These are phyloP conservation scores for Ophiostoma himal-ulmi DNA, from an alignment of 2,329 filamentous ascomycete genomes.

Conservation along the genomic window DNA sequence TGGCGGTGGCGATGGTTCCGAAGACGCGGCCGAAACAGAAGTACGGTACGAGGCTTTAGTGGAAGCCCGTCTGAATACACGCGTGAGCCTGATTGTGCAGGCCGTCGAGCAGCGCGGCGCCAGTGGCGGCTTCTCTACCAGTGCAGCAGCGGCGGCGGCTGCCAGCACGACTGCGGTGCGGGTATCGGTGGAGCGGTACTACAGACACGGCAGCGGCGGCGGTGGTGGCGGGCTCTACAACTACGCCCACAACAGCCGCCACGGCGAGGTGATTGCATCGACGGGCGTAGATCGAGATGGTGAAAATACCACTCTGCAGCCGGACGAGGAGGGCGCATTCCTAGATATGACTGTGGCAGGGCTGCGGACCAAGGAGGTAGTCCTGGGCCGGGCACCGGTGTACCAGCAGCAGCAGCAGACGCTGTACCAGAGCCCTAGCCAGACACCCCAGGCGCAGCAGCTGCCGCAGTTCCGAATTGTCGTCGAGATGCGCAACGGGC, in stretches of 20 bases:
- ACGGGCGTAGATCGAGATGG: slow-evolving; percentile 40
- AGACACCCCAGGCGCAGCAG: slow-evolving; percentile 37
- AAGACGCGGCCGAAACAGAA: slow-evolving; percentile 27
- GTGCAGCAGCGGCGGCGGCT: slow-evolving; percentile 28
- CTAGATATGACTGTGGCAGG: slow-evolving; percentile 54
- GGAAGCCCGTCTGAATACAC: slow-evolving; percentile 47
- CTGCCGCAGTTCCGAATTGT: slow-evolving; percentile 57
- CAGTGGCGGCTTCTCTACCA: slow-evolving; percentile 27
- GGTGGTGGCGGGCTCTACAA: slow-evolving; percentile 30
- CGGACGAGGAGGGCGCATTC: slow-evolving; percentile 57
- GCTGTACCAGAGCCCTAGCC: slow-evolving; percentile 4
- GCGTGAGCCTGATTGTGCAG: slow-evolving; percentile 49
- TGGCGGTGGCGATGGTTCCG: slow-evolving; percentile 20
- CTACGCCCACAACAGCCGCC: neutral
- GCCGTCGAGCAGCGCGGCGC: slow-evolving; percentile 22
- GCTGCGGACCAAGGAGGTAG: slow-evolving; percentile 23
- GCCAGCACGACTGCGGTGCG: slow-evolving; percentile 46
- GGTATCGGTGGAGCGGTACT: slow-evolving; percentile 59
- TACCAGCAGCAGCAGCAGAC: neutral
- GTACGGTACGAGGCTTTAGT: slow-evolving; percentile 38
- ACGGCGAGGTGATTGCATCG: slow-evolving; percentile 52
- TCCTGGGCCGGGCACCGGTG: slow-evolving; percentile 17
- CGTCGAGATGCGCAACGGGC: slow-evolving; percentile 71
- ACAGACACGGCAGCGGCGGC: neutral
- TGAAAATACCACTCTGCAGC: neutral